A percentile compares a stretch with the other conserved stretches of the same genome.
Conservation (phyloP, 306 rosid species). For the Ormosia semicastrata region DNA sequence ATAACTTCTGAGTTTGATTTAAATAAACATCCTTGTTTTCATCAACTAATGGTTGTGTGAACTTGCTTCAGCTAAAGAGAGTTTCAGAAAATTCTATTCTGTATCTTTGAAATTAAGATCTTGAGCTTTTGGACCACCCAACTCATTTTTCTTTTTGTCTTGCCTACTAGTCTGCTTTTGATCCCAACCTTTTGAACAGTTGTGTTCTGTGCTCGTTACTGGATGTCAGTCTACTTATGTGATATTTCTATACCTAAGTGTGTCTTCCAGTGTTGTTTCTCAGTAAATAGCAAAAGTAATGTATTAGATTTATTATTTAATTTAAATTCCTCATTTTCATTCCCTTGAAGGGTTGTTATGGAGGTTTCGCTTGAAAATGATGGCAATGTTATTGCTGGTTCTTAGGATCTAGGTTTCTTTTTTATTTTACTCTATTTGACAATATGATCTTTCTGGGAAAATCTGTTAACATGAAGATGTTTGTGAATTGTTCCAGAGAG, state of each 20-base stretch:
- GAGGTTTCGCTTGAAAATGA: not conserved
- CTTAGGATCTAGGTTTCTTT: not conserved
- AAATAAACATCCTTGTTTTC: not conserved
- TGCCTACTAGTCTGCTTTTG: constrained; percentile 2
- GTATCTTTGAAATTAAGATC: too few species aligned
- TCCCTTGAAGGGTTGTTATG: not conserved
- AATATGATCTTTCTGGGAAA: not conserved
- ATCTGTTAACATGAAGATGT: constrained; percentile 24
- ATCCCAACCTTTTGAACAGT: not conserved
- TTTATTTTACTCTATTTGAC: not conserved
- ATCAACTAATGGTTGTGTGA: not conserved
- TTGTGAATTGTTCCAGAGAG: constrained; percentile 61
- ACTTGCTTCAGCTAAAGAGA: not conserved
- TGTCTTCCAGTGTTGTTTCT: not conserved
- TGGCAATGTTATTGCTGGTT: constrained; percentile 5
- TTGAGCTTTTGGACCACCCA: not conserved
- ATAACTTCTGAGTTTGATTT: not conserved
- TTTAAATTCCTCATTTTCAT: not conserved
- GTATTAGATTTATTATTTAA: not conserved
- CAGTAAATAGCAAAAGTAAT: not conserved
- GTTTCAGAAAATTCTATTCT: not conserved
- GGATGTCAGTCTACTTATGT: not conserved
- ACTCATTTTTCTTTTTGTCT: not conserved
- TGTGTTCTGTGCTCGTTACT: not conserved
- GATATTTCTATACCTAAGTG: not conserved